Base-by-base conservation (phyloP, 2,329 filamentous ascomycete genomes). In the Penicillium sp. region DNA sequence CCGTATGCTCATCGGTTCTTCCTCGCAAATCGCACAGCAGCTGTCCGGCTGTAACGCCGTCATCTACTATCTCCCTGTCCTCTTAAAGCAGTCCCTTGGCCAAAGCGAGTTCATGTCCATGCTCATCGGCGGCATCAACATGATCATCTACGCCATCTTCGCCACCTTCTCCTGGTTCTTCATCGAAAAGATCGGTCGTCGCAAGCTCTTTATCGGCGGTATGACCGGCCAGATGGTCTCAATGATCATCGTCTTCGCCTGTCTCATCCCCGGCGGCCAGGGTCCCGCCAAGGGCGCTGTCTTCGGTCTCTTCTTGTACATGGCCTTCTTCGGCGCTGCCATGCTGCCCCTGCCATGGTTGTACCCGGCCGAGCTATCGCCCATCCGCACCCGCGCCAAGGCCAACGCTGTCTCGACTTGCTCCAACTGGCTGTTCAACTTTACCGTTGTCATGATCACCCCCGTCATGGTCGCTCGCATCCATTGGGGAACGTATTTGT, bases 281-380 rank as follows among this genome's bases (percentile, higher is more conserved):
- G 44, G 62, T 3, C 61, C 67, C 3, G 64, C 74, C 39, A 76
- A 77, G 65, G 75, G 76, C 46, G 75, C 75, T 5, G 73, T 82
- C 10, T 86, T 88, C 2, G 87, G 87, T 57, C 75, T 90, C 13
- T 90, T 90, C 75, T 82, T 86, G 2, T 90, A 89, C 74, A 89
- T 89, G 67, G 85, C 86, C 4, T 87, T 86, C 56, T 89, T 89
- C 62, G 87, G 87, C 36, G 86, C 86, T 0, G 86, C 85, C 0
- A 88, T 85, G 82, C 71, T 88, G 6, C 85, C 86, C 16, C 79
- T 88, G 24, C 86, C 86, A 0, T 89, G 85, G 86, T 46, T 76
- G 55, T 77, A 77, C 60, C 76, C 81, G 0, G 79, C 82, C 50
- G 83, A 83, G 61, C 73, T 83, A 67, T 83, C 81, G 56, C 82